Conservation (phyloP, 140 eudicot species). For the Anethum foeniculum region DNA sequence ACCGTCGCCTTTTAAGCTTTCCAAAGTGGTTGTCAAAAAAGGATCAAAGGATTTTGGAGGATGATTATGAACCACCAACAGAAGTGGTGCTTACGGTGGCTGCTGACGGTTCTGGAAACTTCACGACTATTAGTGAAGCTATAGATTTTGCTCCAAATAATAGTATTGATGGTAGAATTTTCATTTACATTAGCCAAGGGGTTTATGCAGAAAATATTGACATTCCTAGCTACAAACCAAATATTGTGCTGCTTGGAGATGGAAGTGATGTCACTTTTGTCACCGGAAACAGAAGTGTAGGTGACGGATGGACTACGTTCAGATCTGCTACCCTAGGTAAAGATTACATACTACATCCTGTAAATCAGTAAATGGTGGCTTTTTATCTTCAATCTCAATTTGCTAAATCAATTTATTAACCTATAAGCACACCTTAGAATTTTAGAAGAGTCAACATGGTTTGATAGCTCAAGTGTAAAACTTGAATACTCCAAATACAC, state of each 20-base stretch:
- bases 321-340: constrained; percentile 91
- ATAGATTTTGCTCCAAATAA: constrained; percentile 67
- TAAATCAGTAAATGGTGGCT: not conserved
- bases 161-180: constrained; percentile 41
- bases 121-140: constrained; percentile 57
- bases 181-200: constrained; percentile 52
- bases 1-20: constrained; percentile 18
- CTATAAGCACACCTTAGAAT: not conserved
- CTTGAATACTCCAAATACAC: too few relatives aligned
- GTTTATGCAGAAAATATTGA: constrained; percentile 65
- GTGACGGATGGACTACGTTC: constrained; percentile 86
- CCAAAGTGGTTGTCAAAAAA: constrained; percentile 42
- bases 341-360: not conserved
- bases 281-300: constrained; percentile 59
- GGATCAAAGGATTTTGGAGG: constrained; percentile 29
- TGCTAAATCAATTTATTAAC: not conserved
- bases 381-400: not conserved
- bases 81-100: constrained; percentile 43
- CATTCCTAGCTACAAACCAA: constrained; percentile 66
- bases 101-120: constrained; percentile 67
- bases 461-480: not conserved
- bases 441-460: not conserved
- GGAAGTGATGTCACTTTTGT: constrained; percentile 66
- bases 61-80: constrained; percentile 3
- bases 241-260: constrained; percentile 75